phyloP scores from a whole-genome alignment of 257 asterid species.

The Schizonepeta tenuifolia region DNA sequence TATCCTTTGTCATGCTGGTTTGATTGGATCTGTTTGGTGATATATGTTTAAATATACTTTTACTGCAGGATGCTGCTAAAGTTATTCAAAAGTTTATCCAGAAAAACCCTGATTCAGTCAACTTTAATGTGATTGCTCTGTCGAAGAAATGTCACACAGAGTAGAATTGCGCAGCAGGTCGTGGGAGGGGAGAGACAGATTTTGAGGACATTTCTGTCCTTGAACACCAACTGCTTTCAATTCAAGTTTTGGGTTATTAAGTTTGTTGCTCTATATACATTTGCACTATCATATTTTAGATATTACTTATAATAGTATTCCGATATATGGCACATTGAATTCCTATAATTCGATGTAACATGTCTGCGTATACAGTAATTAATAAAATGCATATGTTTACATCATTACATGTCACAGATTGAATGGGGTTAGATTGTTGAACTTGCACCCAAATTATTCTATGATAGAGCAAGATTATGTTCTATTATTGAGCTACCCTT shows the following conservation, averaged over 20 bases:
- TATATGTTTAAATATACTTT: neutral
- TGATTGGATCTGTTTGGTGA: constrained; percentile 5
- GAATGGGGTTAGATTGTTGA: no score
- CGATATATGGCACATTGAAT: no score
- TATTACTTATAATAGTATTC: no score
- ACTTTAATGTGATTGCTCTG: constrained; percentile 78
- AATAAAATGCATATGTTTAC: no score
- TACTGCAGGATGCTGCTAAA: constrained; percentile 71
- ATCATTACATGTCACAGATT: no score
- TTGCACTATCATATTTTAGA: no score
- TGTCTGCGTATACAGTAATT: no score
- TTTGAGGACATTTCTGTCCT: constrained; percentile 4
- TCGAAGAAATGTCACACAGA: constrained; percentile 58
- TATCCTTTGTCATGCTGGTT: neutral
- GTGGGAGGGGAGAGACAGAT: neutral
- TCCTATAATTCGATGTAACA: no score
- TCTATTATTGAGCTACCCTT: no score
- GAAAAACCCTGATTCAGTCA: constrained; percentile 74
- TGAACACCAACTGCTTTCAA: neutral
- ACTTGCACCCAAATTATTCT: no score
- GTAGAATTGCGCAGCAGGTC: neutral
- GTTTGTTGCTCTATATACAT: neutral
- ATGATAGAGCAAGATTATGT: no score
- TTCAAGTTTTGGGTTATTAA: neutral
- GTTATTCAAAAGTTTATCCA: constrained; percentile 66